These are phyloP conservation scores for Syncephalastrum monosporum DNA, from an alignment of 371 early-diverging fungal genomes.

Conservation along the genomic window DNA sequence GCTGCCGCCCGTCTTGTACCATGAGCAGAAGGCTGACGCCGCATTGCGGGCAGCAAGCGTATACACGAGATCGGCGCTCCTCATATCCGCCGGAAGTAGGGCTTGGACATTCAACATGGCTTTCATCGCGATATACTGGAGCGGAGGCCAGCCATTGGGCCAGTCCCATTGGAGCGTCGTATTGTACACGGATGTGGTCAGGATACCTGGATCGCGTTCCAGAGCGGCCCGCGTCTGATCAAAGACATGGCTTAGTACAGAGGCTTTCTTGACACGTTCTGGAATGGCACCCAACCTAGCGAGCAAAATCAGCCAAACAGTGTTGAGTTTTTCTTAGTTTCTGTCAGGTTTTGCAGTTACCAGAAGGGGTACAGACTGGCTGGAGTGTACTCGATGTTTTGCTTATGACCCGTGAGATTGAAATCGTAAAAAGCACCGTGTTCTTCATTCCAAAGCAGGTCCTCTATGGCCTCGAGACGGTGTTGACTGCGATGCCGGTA, in stretches of 20 bases:
- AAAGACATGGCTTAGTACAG: conserved; percentile 26
- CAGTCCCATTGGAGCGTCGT: conserved; percentile 87
- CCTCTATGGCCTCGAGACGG: conserved; percentile 46
- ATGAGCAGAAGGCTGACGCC: conserved; percentile 66
- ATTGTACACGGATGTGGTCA: conserved; percentile 61
- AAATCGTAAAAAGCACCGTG: conserved; percentile 54
- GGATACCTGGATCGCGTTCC: conserved; percentile 55
- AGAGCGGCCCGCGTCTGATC: conserved; percentile 28
- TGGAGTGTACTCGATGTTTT: conserved; percentile 37
- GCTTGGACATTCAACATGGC: conserved; percentile 41
- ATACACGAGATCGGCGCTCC: not conserved
- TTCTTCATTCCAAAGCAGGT: conserved; percentile 51
- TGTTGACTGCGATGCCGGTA: conserved; percentile 34
- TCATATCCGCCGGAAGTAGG: conserved; percentile 6
- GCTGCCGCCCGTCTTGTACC: conserved; percentile 69
- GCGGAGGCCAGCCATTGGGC: conserved; percentile 84
- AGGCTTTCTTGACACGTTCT: conserved; percentile 16
- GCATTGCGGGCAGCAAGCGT: conserved; percentile 64
- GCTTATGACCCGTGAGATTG: conserved; percentile 39
- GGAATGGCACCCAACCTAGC: conserved; percentile 43
- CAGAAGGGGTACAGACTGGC: conserved; percentile 50
- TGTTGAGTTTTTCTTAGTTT: not conserved
- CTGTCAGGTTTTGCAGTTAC: conserved; percentile 14
- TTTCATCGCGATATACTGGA: conserved; percentile 53
- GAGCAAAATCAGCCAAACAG: not conserved